These are phyloP conservation scores for Chlorophyllum brunneum DNA, from an alignment of 768 basidiomycete species.

Conservation along the genomic window DNA sequence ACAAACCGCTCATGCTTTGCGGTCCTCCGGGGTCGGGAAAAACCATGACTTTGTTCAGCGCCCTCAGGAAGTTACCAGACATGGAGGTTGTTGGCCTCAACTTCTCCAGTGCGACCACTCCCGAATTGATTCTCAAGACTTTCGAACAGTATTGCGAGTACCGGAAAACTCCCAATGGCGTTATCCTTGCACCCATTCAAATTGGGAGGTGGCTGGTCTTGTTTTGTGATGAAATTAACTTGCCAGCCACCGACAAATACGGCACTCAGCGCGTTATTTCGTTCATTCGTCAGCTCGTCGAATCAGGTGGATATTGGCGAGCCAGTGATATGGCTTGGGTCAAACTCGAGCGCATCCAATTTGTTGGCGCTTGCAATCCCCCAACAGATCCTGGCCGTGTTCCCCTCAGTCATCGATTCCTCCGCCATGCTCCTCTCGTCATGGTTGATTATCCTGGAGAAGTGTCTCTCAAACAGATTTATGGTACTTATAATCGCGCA, in stretches of 20 bases:
- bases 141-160: constrained; percentile 99
- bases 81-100: constrained; percentile 99
- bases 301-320: constrained; percentile 93
- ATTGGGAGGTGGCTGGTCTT: constrained; percentile 98
- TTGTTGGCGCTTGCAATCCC: constrained; percentile 98
- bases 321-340: constrained; percentile 96
- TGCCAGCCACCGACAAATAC: constrained; percentile 95
- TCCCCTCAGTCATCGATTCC: constrained; percentile 95
- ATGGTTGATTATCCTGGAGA: constrained; percentile 99
- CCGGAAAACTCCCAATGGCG: constrained; percentile 97
- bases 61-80: constrained; percentile 93
- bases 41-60: constrained; percentile 99
- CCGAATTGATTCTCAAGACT: constrained; percentile 96
- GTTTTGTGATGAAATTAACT: constrained; percentile 99
- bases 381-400: constrained; percentile 99
- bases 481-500: constrained; percentile 96
- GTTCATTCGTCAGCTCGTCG: constrained; percentile 95
- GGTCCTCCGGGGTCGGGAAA: constrained; percentile 99
- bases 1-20: constrained; percentile 96
- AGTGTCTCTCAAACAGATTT: constrained; percentile 95
- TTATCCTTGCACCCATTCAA: constrained; percentile 88
- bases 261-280: constrained; percentile 99
- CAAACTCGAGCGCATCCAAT: constrained; percentile 96
- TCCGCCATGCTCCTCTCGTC: constrained; percentile 93
- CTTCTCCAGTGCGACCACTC: constrained; percentile 98